Percentiles rank a stretch among this genome's conserved stretches.
Evolutionary conservation across 345 rosid genomes (phyloP).

Genomic region (Trapa bicornis): DNA sequence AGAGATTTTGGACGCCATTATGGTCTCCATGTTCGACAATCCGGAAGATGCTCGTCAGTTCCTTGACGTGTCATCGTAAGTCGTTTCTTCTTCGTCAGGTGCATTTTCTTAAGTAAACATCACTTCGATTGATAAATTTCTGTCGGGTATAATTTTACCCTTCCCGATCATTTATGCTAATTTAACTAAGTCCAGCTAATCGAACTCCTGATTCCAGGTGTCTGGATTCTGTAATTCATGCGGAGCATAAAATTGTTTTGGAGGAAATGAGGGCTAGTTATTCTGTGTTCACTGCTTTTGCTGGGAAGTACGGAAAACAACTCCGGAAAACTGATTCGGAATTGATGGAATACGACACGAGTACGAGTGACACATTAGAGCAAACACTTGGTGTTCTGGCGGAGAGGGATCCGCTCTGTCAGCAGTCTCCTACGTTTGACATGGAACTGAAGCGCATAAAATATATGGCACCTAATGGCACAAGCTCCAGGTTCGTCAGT

Average conservation of each 20-base stretch:
- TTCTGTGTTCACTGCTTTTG: constrained; percentile 12
- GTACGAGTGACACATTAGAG: no score
- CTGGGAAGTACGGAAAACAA: neutral
- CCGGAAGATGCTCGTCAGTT: constrained; percentile 40
- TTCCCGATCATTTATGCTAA: no score
- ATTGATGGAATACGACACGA: no score
- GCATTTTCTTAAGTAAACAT: no score
- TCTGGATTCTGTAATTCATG: constrained; percentile 80
- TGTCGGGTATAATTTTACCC: no score
- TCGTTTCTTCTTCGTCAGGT: neutral
- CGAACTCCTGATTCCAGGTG: constrained; percentile 25
- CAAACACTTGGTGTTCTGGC: neutral
- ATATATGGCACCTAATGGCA: neutral
- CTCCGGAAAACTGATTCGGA: no score
- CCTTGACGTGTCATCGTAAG: constrained; percentile 63
- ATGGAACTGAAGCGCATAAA: constrained; percentile 1
- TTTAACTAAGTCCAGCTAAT: neutral
- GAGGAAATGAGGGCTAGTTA: constrained; percentile 77
- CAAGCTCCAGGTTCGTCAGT: neutral
- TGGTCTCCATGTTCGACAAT: constrained; percentile 32
- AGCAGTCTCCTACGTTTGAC: neutral
- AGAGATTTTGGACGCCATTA: constrained; percentile 54
- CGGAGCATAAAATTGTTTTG: constrained; percentile 64
- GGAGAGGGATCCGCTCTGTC: neutral
- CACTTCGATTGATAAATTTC: neutral